Evolutionary conservation across 106 monocot genomes (phyloP), one percentile per base, ranked within the genome.

Genomic region (Ottelia alismoides): DNA sequence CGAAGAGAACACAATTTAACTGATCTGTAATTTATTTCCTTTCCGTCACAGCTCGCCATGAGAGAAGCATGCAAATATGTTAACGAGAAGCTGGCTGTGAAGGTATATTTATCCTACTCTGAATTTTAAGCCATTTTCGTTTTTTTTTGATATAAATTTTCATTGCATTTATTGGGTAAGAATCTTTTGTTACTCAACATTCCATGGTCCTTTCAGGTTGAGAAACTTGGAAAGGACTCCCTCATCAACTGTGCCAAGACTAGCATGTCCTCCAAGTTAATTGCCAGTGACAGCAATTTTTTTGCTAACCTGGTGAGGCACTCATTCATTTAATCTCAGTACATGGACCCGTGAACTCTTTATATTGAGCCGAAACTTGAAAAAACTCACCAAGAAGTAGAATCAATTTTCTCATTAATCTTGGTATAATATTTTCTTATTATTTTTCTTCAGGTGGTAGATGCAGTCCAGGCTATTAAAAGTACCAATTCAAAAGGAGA

Each of bases 251-350:
- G 85, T 75, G 96, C 96, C 16, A 98, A 96, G 69, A 98, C 96
- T 62, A 98, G 96, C 81, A 98, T 98, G 89, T 98, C 96, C 48
- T 98, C 96, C 20, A 98, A 98, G 63, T 70, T 98, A 63, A 79
- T 98, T 62, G 62, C 68, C 27, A 60, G 55, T 56, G 96, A 98
- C 63, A 77, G 82, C 82, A 89, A 89, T 55, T 89, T 98, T 51
- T 98, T 89, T 70, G 89, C 96, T 35, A 82, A 69, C 77, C 73
- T 98, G 73, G 96, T 89, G 62, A 72, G 78, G n/a, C n/a, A n/a
- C n/a, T n/a, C n/a, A n/a, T n/a, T n/a, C n/a, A n/a, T n/a, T n/a
- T n/a, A n/a, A n/a, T n/a, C n/a, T n/a, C n/a, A n/a, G n/a, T n/a
- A n/a, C n/a, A n/a, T n/a, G n/a, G n/a, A n/a, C n/a, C n/a, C n/a